phyloP scores from a whole-genome alignment of 495 filamentous ascomycete genomes.

The Aspergillus coremiiformis region DNA sequence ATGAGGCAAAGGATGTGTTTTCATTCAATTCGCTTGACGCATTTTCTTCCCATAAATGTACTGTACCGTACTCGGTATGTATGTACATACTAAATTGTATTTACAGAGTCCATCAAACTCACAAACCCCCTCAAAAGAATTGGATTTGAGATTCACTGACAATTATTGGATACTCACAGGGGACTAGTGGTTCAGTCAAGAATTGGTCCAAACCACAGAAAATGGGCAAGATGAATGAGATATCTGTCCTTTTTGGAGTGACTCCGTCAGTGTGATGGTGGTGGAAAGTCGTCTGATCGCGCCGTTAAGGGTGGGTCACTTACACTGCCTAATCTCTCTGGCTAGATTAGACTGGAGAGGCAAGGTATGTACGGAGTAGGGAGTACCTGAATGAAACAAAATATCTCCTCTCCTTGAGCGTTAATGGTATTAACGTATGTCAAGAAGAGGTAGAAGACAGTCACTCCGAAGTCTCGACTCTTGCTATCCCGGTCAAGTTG shows the following conservation, averaged over 20 bases:
- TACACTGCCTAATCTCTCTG: not conserved
- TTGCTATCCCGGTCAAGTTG: not conserved
- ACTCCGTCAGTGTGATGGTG: slow-evolving; percentile 8
- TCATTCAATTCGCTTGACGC: no score
- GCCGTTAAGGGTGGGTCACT: slow-evolving; percentile 4
- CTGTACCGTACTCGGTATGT: no score
- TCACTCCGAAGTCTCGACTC: not conserved
- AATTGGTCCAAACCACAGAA: not conserved
- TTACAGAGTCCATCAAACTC: no score
- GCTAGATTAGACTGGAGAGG: not conserved
- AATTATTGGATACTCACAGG: not conserved
- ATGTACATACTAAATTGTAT: no score
- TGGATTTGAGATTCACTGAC: not conserved
- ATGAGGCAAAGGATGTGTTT: no score
- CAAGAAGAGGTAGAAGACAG: not conserved
- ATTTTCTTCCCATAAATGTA: no score
- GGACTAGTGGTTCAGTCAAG: not conserved
- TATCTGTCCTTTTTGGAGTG: not conserved
- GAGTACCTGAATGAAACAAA: no score
- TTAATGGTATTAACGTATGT: not conserved
- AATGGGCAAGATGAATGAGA: not conserved
- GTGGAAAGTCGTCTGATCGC: slow-evolving; percentile 13
- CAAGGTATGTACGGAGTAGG: not conserved
- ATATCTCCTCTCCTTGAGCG: no score
- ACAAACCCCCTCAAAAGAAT: not conserved